Percentiles rank a stretch among this genome's conserved stretches.
Conservation (phyloP, 495 filamentous ascomycete genomes). For the Penicillium antarcticum region DNA sequence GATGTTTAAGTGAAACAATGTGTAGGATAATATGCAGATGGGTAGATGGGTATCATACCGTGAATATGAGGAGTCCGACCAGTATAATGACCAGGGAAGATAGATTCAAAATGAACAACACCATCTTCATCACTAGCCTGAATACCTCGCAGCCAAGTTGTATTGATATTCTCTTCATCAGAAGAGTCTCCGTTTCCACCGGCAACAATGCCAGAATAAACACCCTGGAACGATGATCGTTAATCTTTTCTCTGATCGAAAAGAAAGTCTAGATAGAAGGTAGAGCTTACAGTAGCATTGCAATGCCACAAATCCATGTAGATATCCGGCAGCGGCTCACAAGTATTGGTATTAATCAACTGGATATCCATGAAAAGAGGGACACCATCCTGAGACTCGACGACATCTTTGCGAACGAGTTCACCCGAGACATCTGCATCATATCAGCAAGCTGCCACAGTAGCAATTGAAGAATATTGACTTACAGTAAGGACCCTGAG, state of each 20-base stretch:
- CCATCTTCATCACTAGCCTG: slow-evolving; percentile 48
- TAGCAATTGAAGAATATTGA: background rate
- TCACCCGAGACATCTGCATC: slow-evolving; percentile 42
- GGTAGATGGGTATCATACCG: slow-evolving; percentile 13
- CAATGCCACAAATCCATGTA: slow-evolving; percentile 63
- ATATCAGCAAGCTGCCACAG: background rate
- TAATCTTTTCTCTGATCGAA: background rate
- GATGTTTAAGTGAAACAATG: background rate
- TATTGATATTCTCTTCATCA: slow-evolving; percentile 34
- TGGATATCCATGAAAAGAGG: slow-evolving; percentile 58
- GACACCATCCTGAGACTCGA: slow-evolving; percentile 55
- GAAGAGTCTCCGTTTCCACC: slow-evolving; percentile 47
- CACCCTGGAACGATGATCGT: slow-evolving; percentile 29
- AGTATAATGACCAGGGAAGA: slow-evolving; percentile 57
- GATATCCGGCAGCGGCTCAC: slow-evolving; percentile 48
- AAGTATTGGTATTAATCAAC: slow-evolving; percentile 57
- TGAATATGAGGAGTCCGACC: slow-evolving; percentile 36
- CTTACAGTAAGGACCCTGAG: slow-evolving; percentile 55
- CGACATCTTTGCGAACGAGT: slow-evolving; percentile 52
- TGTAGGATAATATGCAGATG: background rate
- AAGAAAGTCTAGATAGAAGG: background rate
- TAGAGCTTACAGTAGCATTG: slow-evolving; percentile 34
- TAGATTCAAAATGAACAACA: slow-evolving; percentile 46
- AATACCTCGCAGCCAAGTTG: slow-evolving; percentile 51
- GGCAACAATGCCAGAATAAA: slow-evolving; percentile 56